A percentile compares a stretch with the other conserved stretches of the same genome.
Conservation (phyloP, 352 stramenopile species). For the Blastocystis hominis region DNA sequence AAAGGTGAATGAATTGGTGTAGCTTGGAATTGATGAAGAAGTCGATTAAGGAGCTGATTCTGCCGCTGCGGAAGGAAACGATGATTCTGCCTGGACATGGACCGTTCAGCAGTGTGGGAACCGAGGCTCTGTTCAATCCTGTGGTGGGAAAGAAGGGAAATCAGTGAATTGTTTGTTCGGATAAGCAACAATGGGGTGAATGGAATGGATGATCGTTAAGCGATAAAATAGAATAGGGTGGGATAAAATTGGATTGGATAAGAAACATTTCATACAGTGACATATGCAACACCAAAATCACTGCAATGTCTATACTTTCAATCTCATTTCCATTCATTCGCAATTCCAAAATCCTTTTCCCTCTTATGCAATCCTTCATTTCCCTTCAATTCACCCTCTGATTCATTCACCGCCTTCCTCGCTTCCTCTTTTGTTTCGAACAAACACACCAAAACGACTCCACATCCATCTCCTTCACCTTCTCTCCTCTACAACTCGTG, state of each 20-base stretch:
- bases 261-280: no score
- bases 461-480: conserved; percentile 55
- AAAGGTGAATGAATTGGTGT: background rate
- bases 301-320: no score
- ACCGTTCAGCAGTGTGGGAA: background rate
- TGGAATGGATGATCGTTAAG: no score
- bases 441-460: conserved; percentile 41
- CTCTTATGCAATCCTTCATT: no score
- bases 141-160: background rate
- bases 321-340: no score
- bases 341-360: no score
- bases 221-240: no score
- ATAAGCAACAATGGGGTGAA: no score
- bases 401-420: no score
- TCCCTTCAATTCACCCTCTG: no score
- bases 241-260: no score
- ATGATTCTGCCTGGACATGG: conserved; percentile 44
- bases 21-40: conserved; percentile 13
- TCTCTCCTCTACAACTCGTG: conserved; percentile 59
- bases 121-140: conserved; percentile 19
- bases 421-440: background rate
- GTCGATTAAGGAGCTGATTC: conserved; percentile 8
- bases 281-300: no score
- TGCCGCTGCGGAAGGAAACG: conserved; percentile 4
- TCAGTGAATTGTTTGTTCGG: conserved; percentile 5